Base-by-base conservation (phyloP, 192 early-diverging fungal genomes). In the Martensiomyces pterosporus region DNA sequence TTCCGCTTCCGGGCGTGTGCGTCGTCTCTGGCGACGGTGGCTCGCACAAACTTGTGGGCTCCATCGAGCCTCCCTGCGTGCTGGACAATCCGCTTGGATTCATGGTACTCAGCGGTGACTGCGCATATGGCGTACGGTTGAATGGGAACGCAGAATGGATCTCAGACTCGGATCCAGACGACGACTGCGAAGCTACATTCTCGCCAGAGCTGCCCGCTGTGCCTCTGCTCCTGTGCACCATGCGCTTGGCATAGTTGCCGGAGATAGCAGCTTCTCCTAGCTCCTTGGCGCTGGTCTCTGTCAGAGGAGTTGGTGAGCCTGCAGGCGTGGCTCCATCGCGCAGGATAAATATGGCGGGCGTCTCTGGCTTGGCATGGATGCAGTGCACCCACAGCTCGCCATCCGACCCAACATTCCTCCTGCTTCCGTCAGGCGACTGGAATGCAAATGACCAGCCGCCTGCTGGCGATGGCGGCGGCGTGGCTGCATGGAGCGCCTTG, bases 321-420 rank as follows among this genome's bases (percentile, higher is more conserved):
- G n/a, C n/a, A n/a, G n/a, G n/a, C n/a, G n/a, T n/a, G n/a, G 18
- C 57, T 12, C 49, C 34, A 19, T 43, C 24, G 15, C 34, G 46
- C 26, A 60, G 37, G 10, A 62, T 32, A 43, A 62, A 48, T 29
- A 21, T 34, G 10, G 45, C 51, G 6, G 60, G 52, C 24, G 33
- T 24, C 23, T 52, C 49, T 3, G 50, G 3, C 3, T 41, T 32
- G 3, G 58, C 43, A 4, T 48, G 29, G 22, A 47, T 12, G 18
- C 58, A 53, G 39, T 52, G 58, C 24, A 34, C 38, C 58, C 58
- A 60, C 43, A 60, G 37, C 15, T 60, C 58, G 38, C 39, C 27
- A 4, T 52, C 58, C 12, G 58, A 60, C 0, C 25, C 37, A 9
- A 60, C 21, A 9, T 16, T 25, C 9, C 40, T 32, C 44, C 19